Evolutionary conservation across 805 yeast species (phyloP).

Genomic region (Kazachstania taianensis): DNA sequence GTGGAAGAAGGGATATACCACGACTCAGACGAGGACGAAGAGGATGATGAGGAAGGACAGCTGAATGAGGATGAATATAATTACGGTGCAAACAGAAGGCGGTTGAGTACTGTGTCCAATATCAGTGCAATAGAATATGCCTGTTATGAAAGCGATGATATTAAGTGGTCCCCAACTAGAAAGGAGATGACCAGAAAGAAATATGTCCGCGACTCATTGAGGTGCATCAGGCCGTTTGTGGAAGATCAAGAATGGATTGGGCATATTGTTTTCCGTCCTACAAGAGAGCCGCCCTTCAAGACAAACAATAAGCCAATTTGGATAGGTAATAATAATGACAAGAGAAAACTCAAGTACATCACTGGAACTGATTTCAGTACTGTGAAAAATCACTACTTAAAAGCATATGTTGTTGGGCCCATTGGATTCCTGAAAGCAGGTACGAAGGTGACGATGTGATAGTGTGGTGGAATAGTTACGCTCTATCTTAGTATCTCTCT

Average conservation of each 20-base stretch:
- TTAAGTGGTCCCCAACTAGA: conserved; percentile 42
- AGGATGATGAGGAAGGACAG: conserved; percentile 1
- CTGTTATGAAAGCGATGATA: conserved; percentile 3
- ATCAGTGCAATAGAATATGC: not conserved
- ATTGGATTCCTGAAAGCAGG: conserved; percentile 20
- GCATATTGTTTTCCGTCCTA: conserved; percentile 32
- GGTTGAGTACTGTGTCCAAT: not conserved
- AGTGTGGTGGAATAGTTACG: too few relatives aligned
- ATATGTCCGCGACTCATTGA: conserved; percentile 40
- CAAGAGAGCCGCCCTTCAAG: conserved; percentile 15
- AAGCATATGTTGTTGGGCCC: conserved; percentile 25
- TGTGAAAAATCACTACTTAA: conserved; percentile 21
- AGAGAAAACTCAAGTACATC: conserved; percentile 1
- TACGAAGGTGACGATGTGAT: conserved; percentile 4
- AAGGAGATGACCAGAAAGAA: conserved; percentile 32
- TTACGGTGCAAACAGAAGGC: not conserved
- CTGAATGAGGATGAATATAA: conserved; percentile 7
- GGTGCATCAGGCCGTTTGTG: conserved; percentile 47
- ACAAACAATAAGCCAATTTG: conserved; percentile 21
- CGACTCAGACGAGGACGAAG: conserved; percentile 12
- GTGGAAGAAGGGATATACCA: conserved; percentile 23
- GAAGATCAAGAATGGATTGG: conserved; percentile 48
- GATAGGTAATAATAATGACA: not conserved
- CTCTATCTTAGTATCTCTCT: too few relatives aligned
- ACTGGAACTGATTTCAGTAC: conserved; percentile 2